phyloP scores from a whole-genome alignment of 1,284 basidiomycete genomes.

The Anthracocystis panici-leucophaei region DNA sequence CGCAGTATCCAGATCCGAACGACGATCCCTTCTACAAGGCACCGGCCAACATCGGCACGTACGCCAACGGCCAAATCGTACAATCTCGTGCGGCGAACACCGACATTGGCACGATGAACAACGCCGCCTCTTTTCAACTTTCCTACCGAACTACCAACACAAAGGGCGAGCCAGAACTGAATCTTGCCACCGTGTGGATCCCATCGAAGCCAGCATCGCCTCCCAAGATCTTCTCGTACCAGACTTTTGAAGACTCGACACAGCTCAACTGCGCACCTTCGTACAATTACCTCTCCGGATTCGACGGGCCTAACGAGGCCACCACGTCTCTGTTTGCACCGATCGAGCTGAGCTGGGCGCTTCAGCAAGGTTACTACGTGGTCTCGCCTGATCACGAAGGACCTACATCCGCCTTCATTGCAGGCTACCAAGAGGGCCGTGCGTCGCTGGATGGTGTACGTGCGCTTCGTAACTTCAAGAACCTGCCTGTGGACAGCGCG shows the following conservation, averaged over 20 bases:
- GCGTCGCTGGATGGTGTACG: slow-evolving; percentile 58
- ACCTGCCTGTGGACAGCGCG: slow-evolving; percentile 27
- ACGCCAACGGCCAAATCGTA: slow-evolving; percentile 50
- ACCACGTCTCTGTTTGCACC: slow-evolving; percentile 34
- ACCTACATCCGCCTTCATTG: slow-evolving; percentile 45
- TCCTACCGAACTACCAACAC: slow-evolving; percentile 53
- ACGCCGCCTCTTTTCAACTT: slow-evolving; percentile 50
- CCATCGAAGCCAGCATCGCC: slow-evolving; percentile 51
- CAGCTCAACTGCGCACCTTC: slow-evolving; percentile 54
- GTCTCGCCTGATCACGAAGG: slow-evolving; percentile 63
- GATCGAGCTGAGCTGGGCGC: slow-evolving; percentile 51
- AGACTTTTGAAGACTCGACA: slow-evolving; percentile 54
- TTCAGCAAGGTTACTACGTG: slow-evolving; percentile 61
- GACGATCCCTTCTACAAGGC: slow-evolving; percentile 54
- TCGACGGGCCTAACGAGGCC: slow-evolving; percentile 28
- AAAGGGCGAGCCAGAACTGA: slow-evolving; percentile 19
- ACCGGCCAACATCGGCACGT: slow-evolving; percentile 36
- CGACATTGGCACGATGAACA: slow-evolving; percentile 34
- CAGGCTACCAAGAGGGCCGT: slow-evolving; percentile 54
- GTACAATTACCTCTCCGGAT: slow-evolving; percentile 32
- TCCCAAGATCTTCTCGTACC: slow-evolving; percentile 51
- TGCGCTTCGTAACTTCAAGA: slow-evolving; percentile 39
- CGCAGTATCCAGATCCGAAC: slow-evolving; percentile 35
- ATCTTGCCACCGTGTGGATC: slow-evolving; percentile 54
- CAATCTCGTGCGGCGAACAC: slow-evolving; percentile 35